Base-by-base conservation (phyloP, 2,329 filamentous ascomycete species). In the Aureobasidium subglaciale region DNA sequence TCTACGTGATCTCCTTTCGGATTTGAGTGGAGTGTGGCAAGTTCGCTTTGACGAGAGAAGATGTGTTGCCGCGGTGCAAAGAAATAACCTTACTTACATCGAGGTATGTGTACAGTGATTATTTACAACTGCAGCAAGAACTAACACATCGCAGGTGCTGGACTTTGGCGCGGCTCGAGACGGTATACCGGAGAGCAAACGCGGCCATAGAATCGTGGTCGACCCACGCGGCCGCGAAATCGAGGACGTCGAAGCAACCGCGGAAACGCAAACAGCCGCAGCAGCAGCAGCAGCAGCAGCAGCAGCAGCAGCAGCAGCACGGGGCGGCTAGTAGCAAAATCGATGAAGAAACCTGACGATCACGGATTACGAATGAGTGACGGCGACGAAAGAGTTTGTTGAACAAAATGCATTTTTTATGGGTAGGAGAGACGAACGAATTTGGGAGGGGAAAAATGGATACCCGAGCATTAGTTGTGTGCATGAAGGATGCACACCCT, bases 21-120 rank as follows among this genome's bases (percentile, higher is more conserved):
- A 96, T 66, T 78, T 99, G 32, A 92, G 86, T 62, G 91, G 92
- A n/a, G 93, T 99, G 7, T 99, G 93, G 93, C 93, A 99, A 74
- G 93, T 99, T 65, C 93, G 93, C 66, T 99, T 99, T 73, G 91
- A 99, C 66, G 90, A 95, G 67, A 81, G 93, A 62, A 82, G 92
- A 69, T 99, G 93, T 69, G 93, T 99, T 56, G 93, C 93, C 58
- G 93, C 93, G 41, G 93, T 99, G 56, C 93, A 99, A 76, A 83
- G 93, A 56, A 90, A 96, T 62, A 86, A 84, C 64, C 74, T 96
- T 64, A 99, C 93, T 18, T 99, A 95, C 70, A 90, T 99, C 57
- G 93, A 99, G 83, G 93, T 96, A 70, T 75, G 84, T 72, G 48
- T 22, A 24, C 29, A 16, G 3, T 11, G 20, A 9, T n/a, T 15